These are phyloP conservation scores for Blastobotrys serpentis DNA, from an alignment of 1,139 yeast species.

Conservation along the genomic window DNA sequence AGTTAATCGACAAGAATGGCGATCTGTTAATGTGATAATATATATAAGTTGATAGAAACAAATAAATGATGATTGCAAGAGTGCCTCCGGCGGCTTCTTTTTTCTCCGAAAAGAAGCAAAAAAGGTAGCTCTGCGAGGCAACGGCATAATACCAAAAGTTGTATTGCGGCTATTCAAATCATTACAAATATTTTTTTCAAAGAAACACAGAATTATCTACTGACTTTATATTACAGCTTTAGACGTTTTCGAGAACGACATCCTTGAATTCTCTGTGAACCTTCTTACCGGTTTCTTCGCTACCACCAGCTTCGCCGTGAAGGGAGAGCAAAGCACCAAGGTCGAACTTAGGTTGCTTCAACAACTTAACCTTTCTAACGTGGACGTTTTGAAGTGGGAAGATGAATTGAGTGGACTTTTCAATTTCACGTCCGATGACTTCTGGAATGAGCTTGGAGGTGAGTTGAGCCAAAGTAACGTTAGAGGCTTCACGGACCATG, in stretches of 20 bases:
- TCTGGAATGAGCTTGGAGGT: constrained; percentile 87
- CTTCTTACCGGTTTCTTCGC: constrained; percentile 89
- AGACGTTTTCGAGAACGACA: constrained; percentile 82
- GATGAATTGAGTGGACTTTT: constrained; percentile 79
- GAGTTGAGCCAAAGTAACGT: constrained; percentile 82
- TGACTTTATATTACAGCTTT: constrained; percentile 33
- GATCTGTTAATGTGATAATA: constrained; percentile 10
- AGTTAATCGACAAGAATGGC: constrained; percentile 21
- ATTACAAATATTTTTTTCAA: constrained; percentile 6
- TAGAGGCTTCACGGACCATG: constrained; percentile 81
- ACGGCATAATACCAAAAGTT: background rate
- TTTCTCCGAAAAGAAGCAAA: no score
- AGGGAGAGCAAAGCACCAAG: constrained; percentile 83
- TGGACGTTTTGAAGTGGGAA: constrained; percentile 90
- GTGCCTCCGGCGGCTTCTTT: no score
- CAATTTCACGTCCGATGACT: constrained; percentile 88
- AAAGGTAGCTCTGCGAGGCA: no score
- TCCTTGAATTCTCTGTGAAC: constrained; percentile 86
- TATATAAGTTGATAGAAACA: background rate
- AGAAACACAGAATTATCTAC: constrained; percentile 2
- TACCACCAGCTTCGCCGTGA: constrained; percentile 80
- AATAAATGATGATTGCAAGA: no score
- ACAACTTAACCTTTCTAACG: constrained; percentile 88
- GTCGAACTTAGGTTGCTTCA: constrained; percentile 90
- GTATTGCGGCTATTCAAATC: constrained; percentile 1